Conservation (phyloP, 805 yeast genomes). For the Schwanniomyces yamadae region DNA sequence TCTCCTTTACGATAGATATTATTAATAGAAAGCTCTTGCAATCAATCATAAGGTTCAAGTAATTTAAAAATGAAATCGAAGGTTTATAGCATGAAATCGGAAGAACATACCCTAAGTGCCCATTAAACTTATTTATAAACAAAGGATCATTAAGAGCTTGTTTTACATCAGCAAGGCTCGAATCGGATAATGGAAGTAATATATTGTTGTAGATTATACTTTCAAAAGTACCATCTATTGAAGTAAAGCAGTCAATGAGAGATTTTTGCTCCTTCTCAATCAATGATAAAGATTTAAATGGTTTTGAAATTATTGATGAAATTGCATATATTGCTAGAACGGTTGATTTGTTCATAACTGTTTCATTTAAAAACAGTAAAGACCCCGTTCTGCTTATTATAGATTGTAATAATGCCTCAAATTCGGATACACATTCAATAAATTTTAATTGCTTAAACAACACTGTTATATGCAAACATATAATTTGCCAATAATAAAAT, state of each 20-base stretch:
- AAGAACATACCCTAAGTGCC: constrained; percentile 16
- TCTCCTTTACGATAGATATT: constrained; percentile 23
- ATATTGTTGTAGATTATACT: constrained; percentile 15
- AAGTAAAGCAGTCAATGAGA: constrained; percentile 18
- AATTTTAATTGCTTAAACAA: constrained; percentile 27
- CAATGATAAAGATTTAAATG: constrained; percentile 27
- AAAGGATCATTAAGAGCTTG: constrained; percentile 2
- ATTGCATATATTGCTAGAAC: constrained; percentile 24
- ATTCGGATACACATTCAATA: constrained; percentile 23
- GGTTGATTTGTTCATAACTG: constrained; percentile 14
- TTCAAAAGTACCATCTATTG: constrained; percentile 14
- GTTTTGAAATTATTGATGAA: constrained; percentile 24
- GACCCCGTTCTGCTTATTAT: constrained; percentile 3
- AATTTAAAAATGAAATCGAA: constrained; percentile 17
- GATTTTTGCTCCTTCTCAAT: constrained; percentile 11
- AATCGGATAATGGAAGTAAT: constrained; percentile 21
- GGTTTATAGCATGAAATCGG: constrained; percentile 12
- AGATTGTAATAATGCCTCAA: constrained; percentile 13
- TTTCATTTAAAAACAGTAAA: constrained; percentile 1
- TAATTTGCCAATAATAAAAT: constrained; percentile 19
- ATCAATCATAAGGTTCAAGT: constrained; percentile 26
- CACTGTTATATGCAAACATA: constrained; percentile 21
- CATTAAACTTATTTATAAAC: constrained; percentile 9
- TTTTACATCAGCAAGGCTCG: constrained; percentile 18
- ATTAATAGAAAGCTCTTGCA: constrained; percentile 30